Conservation (phyloP, 2,329 filamentous ascomycete species). For the Ascochyta clinopodiicola region DNA sequence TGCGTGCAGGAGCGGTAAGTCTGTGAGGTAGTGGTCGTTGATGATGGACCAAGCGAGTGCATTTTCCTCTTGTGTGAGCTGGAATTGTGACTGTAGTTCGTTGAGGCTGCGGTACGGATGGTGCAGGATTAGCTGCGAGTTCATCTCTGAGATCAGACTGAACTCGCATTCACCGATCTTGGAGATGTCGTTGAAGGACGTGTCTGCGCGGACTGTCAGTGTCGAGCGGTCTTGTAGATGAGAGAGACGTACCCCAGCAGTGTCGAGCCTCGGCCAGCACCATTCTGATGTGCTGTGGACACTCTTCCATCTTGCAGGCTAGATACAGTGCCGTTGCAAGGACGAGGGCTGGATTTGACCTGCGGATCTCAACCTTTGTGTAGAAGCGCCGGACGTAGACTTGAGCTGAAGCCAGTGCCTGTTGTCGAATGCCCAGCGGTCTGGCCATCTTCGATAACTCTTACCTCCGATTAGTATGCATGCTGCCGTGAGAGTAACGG, state of each 20-base stretch:
- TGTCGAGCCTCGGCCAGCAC: slow-evolving; percentile 85
- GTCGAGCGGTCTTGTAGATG: not conserved
- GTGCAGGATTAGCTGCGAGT: slow-evolving; percentile 85
- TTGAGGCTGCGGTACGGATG: slow-evolving; percentile 86
- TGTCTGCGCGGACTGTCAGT: slow-evolving; percentile 34
- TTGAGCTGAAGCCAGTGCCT: slow-evolving; percentile 91
- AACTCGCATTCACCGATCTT: slow-evolving; percentile 95
- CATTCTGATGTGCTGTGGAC: slow-evolving; percentile 91
- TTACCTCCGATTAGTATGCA: not conserved
- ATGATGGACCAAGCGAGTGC: slow-evolving; percentile 81
- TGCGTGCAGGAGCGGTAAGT: slow-evolving; percentile 82
- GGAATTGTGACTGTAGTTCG: slow-evolving; percentile 72
- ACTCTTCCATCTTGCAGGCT: slow-evolving; percentile 98
- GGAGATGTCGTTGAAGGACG: slow-evolving; percentile 67
- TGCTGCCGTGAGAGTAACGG: not conserved
- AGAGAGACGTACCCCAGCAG: slow-evolving; percentile 53
- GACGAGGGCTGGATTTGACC: slow-evolving; percentile 91
- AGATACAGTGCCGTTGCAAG: slow-evolving; percentile 93
- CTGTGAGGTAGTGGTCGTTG: slow-evolving; percentile 92
- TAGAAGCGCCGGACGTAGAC: slow-evolving; percentile 96
- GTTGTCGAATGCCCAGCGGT: slow-evolving; percentile 83
- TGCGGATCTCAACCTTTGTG: slow-evolving; percentile 84
- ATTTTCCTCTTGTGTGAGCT: slow-evolving; percentile 77
- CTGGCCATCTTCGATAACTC: slow-evolving; percentile 84
- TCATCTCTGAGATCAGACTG: slow-evolving; percentile 88